These are phyloP conservation scores for Hypoxylon rickii DNA, from an alignment of 495 filamentous ascomycete genomes.

Conservation along the genomic window DNA sequence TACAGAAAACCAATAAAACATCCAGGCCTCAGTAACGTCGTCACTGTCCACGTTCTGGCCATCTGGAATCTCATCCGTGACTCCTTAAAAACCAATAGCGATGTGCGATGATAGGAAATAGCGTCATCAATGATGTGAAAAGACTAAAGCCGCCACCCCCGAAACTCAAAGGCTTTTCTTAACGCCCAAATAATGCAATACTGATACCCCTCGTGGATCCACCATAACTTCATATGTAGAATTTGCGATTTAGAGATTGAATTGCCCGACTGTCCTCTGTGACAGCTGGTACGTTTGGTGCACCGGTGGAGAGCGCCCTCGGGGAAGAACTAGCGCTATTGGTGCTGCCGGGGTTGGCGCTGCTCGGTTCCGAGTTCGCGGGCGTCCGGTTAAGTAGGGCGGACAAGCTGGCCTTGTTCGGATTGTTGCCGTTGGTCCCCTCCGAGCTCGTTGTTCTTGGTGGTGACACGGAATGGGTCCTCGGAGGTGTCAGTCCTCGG, in stretches of 20 bases:
- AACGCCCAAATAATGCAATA: slow-evolving; percentile 33
- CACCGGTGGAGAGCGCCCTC: slow-evolving; percentile 41
- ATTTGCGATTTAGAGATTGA: slow-evolving; percentile 64
- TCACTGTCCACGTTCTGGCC: slow-evolving; percentile 6
- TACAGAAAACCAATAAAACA: slow-evolving; percentile 10
- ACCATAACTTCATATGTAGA: slow-evolving; percentile 31
- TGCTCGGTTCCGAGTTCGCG: slow-evolving; percentile 44
- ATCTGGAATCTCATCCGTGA: slow-evolving; percentile 17
- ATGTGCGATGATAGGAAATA: slow-evolving; percentile 16
- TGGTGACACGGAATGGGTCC: slow-evolving; percentile 40
- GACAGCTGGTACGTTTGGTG: slow-evolving; percentile 41
- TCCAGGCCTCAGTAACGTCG: neutral
- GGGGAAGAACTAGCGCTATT: slow-evolving; percentile 45
- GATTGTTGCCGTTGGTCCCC: slow-evolving; percentile 9
- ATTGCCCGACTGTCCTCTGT: slow-evolving; percentile 66
- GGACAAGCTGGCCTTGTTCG: slow-evolving; percentile 46
- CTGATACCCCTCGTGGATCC: neutral
- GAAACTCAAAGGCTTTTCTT: no score
- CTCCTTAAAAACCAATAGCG: neutral
- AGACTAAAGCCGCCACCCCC: no score
- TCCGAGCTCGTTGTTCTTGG: slow-evolving; percentile 37
- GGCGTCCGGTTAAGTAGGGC: slow-evolving; percentile 44
- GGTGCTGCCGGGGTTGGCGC: slow-evolving; percentile 42
- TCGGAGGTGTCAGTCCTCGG: slow-evolving; percentile 34
- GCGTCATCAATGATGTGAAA: slow-evolving; percentile 4